Evolutionary conservation across 129 eudicot species (phyloP).

Genomic region (Flaveria sonorensis): DNA sequence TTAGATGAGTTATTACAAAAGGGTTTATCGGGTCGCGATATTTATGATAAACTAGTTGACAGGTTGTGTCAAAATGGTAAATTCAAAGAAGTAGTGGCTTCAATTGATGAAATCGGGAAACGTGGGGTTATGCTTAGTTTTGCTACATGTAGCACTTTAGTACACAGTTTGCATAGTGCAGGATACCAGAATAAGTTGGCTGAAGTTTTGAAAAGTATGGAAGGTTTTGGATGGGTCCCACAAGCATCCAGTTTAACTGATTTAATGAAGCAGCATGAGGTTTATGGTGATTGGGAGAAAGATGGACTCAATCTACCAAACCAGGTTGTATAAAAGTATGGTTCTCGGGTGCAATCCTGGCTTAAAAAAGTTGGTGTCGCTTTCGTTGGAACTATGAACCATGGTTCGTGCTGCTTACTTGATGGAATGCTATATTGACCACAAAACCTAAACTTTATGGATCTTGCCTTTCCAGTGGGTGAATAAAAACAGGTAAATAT

Average conservation of each 20-base stretch:
- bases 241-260: conserved; percentile 46
- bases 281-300: conserved; percentile 33
- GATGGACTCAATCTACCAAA: conserved; percentile 20
- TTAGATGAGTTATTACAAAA: conserved; percentile 54
- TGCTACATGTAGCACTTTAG: conserved; percentile 56
- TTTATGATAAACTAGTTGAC: conserved; percentile 51
- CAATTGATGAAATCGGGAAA: conserved; percentile 60
- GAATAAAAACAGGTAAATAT: conserved; percentile 24
- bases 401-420: conserved; percentile 22
- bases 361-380: conserved; percentile 19
- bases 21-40: conserved; percentile 48
- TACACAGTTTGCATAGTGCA: conserved; percentile 46
- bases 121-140: conserved; percentile 66
- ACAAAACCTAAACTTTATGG: conserved; percentile 5
- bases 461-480: background rate
- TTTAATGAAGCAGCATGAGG: conserved; percentile 32
- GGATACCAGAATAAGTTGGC: conserved; percentile 56
- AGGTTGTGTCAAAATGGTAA: conserved; percentile 50
- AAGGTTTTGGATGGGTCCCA: conserved; percentile 71
- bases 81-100: conserved; percentile 45
- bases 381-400: conserved; percentile 17
- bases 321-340: conserved; percentile 40
- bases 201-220: conserved; percentile 55
- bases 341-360: conserved; percentile 34
- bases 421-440: background rate